Conservation (phyloP, 192 early-diverging fungal genomes). For the Umbelopsis ramanniana region DNA sequence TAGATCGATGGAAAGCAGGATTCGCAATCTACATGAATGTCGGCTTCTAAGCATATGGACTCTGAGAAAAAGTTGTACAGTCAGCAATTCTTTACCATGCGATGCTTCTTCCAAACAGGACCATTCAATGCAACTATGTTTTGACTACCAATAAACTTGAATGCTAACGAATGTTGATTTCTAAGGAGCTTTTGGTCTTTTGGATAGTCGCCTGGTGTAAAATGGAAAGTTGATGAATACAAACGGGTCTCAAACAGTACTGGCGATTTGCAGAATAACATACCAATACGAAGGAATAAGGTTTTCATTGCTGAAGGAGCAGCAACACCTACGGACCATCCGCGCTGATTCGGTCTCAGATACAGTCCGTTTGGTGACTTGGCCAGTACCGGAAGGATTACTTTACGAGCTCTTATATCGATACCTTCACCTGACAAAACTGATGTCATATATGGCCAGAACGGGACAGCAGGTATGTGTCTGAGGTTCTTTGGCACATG, state of each 20-base stretch:
- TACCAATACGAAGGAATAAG: not conserved
- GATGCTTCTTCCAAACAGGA: slow-evolving; percentile 31
- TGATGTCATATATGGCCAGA: not conserved
- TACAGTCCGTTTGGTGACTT: not conserved
- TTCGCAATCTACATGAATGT: slow-evolving; percentile 14
- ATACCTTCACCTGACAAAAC: not conserved
- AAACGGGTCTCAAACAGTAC: not conserved
- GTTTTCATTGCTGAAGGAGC: not conserved
- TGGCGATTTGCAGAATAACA: not conserved
- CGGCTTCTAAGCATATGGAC: too few relatives aligned
- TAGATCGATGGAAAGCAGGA: slow-evolving; percentile 37
- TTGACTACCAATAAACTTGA: not conserved
- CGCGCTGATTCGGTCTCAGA: not conserved
- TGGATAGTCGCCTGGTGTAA: not conserved
- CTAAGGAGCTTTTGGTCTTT: not conserved
- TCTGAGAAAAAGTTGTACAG: too few relatives aligned
- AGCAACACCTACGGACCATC: not conserved
- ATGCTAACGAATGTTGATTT: too few relatives aligned
- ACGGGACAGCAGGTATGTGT: slow-evolving; percentile 2
- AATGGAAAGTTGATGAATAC: too few relatives aligned
- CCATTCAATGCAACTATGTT: slow-evolving; percentile 36
- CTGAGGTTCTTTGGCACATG: not conserved
- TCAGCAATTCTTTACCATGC: slow-evolving; percentile 20
- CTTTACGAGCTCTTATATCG: not conserved
- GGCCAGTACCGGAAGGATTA: not conserved